Percentiles rank a stretch among this genome's conserved stretches.
Evolutionary conservation across 768 basidiomycete genomes (phyloP).

Genomic region (Suillus fuscotomentosus): DNA sequence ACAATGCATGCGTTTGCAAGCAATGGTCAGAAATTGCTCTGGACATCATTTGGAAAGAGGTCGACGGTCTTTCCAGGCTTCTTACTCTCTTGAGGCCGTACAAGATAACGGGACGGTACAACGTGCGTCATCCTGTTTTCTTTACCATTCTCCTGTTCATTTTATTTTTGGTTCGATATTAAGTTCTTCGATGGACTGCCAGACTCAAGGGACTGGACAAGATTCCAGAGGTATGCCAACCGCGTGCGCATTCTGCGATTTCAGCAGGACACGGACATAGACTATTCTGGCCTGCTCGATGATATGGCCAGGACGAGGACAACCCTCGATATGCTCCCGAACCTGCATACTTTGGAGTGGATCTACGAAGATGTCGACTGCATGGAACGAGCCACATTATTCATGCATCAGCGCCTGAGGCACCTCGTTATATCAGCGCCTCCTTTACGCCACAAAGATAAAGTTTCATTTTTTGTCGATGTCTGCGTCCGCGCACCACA

Average conservation of each 20-base stretch:
- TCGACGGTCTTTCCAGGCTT: constrained; percentile 43
- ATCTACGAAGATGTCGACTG: constrained; percentile 19
- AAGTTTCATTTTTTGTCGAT: constrained; percentile 31
- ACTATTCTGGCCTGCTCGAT: constrained; percentile 34
- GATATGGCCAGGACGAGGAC: constrained; percentile 57
- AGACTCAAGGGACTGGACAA: constrained; percentile 50
- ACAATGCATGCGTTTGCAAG: constrained; percentile 55
- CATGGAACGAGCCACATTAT: constrained; percentile 44
- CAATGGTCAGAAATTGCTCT: constrained; percentile 58
- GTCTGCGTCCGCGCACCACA: constrained; percentile 51
- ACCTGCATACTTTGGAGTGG: constrained; percentile 53
- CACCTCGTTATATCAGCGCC: constrained; percentile 32
- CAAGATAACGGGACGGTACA: constrained; percentile 15
- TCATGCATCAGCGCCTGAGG: constrained; percentile 57
- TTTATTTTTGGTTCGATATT: neutral
- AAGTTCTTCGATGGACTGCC: constrained; percentile 44
- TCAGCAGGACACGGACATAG: constrained; percentile 10
- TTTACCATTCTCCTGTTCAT: neutral
- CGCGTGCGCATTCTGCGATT: constrained; percentile 43
- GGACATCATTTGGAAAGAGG: constrained; percentile 57
- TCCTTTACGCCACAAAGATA: constrained; percentile 10
- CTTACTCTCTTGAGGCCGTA: constrained; percentile 52
- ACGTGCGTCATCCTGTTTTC: constrained; percentile 22
- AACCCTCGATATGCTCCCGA: constrained; percentile 52
- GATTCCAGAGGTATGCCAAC: constrained; percentile 52